Conservation (phyloP, 306 rosid genomes). For the Echinosophora koreensis region DNA sequence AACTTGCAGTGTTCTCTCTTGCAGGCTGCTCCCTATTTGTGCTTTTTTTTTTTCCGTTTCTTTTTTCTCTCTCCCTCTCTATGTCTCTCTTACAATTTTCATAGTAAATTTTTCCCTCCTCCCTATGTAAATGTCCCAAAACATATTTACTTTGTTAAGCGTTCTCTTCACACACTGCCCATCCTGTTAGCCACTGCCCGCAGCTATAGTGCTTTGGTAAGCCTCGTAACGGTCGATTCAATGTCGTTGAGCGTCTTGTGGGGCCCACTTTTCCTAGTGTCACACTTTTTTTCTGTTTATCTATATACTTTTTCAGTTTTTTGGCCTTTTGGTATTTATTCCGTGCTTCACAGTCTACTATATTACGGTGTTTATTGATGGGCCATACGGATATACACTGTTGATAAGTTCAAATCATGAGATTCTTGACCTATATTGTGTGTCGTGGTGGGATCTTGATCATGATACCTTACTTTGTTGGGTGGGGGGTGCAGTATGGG, state of each 20-base stretch:
- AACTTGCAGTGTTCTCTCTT: constrained; percentile 73
- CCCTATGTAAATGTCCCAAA: constrained; percentile 46
- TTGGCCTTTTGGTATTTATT: not conserved
- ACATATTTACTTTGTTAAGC: not conserved
- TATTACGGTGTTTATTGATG: not conserved
- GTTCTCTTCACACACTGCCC: constrained; percentile 42
- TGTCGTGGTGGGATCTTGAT: constrained; percentile 19
- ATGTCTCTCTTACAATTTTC: constrained; percentile 10
- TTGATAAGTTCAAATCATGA: not conserved
- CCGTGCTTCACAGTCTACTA: not conserved
- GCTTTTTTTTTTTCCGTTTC: not conserved
- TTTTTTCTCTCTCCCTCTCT: too few species aligned
- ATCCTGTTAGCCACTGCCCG: constrained; percentile 34
- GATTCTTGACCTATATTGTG: not conserved
- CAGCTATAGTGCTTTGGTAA: constrained; percentile 35
- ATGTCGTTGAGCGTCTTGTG: constrained; percentile 12
- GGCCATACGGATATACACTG: not conserved
- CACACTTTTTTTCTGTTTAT: not conserved
- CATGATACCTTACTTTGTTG: constrained; percentile 11
- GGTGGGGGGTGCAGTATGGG: not conserved
- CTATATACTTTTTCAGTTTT: not conserved
- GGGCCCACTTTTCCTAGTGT: constrained; percentile 43
- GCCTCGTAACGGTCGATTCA: constrained; percentile 59
- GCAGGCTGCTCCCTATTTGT: constrained; percentile 58
- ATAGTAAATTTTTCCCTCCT: constrained; percentile 16